Evolutionary conservation across 2,329 filamentous ascomycete species (phyloP), one percentile per base, ranked within the genome.

Genomic region (Ophiostoma ips): DNA sequence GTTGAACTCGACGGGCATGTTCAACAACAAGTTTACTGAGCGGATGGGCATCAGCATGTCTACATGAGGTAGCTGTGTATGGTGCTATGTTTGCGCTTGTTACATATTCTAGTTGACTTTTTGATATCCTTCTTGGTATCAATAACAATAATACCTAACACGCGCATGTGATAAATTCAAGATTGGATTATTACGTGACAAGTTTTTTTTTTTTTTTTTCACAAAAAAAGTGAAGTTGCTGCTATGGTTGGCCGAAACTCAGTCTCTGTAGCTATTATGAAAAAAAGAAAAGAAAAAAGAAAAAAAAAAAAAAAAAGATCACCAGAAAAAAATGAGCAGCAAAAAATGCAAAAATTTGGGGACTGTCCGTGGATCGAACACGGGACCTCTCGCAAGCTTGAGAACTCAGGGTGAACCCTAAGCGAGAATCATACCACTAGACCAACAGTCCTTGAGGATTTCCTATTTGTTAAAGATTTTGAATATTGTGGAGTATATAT

Each of bases 381-480:
- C 43, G 43, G 43, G 43, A 45, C 43, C 43, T 45, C 43, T 45
- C 43, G 43, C 43, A 45, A 45, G 43, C 15, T 45, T 34, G n/a
- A 34, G 12, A 45, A 45, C 43, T 45, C 43, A 48, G 46, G 46
- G 46, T 48, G 46, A 19, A 64, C 74, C 73, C 75, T 77, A 77
- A 77, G 75, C 74, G 73, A 76, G 73, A 76, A 77, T 76, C 73
- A 77, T 77, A 77, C 74, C 74, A 72, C 74, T 76, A 76, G 73
- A 78, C 2, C 59, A 69, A 44, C 53, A 53, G 51, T 31, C 43
- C 43, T 43, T 43, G 2, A 30, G 24, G 11, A 13, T 6, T 31
- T 28, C 9, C 12, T 5, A 31, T n/a, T 19, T 21, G 43, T 9
- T 34, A 11, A 4, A 45, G 3, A 15, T 8, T 0, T 3, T 4